Conservation (phyloP, 176 grass and related monocot genomes). For the Thinopyrum elongatum region DNA sequence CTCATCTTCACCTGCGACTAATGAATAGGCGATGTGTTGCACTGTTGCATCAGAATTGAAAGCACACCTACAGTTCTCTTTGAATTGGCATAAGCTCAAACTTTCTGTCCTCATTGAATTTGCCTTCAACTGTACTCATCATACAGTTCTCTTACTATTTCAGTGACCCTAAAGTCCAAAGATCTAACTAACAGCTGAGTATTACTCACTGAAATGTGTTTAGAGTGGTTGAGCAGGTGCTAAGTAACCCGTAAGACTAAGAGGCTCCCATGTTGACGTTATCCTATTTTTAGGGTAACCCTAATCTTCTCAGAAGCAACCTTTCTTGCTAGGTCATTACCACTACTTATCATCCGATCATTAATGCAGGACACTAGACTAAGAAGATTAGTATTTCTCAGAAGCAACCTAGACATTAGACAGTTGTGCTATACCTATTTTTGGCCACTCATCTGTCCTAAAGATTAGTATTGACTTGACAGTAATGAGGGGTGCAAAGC, state of each 20-base stretch:
- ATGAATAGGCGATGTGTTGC: background rate
- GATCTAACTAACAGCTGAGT: background rate
- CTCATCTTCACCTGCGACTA: background rate
- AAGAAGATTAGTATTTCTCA: too few species aligned
- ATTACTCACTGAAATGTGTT: background rate
- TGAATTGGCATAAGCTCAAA: background rate
- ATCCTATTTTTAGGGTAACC: background rate
- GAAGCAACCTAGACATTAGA: background rate
- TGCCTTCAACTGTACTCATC: background rate
- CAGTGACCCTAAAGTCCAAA: background rate
- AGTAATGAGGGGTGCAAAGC: background rate
- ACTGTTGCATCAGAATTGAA: background rate
- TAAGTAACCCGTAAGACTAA: background rate
- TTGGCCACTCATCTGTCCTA: background rate
- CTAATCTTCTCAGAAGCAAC: background rate
- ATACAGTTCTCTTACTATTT: background rate
- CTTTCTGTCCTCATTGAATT: constrained; percentile 5
- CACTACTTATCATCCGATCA: constrained; percentile 7
- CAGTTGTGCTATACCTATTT: background rate
- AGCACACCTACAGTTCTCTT: background rate
- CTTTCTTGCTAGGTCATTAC: background rate
- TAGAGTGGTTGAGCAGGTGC: background rate
- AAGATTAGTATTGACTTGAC: background rate
- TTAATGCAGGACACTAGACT: background rate
- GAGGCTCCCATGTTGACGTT: background rate